These are phyloP conservation scores for Pythium vanterpoolii DNA, from an alignment of 352 stramenopile species.

Conservation along the genomic window DNA sequence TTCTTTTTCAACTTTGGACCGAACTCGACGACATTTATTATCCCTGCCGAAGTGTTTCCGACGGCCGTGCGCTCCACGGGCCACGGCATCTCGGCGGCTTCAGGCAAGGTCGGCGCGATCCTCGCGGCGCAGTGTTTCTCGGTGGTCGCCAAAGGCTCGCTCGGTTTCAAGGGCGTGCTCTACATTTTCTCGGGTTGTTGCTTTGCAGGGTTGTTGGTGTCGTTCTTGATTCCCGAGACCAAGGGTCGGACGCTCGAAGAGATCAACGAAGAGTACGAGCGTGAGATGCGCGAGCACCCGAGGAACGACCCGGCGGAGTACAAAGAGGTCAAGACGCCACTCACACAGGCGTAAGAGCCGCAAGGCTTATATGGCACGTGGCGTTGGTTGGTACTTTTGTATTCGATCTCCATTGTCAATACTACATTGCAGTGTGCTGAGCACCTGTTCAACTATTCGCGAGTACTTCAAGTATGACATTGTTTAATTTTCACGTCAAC, in stretches of 20 bases:
- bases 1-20: conserved; percentile 61
- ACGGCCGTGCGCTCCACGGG: conserved; percentile 77
- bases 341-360: background rate
- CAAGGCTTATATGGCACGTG: background rate
- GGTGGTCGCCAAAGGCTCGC: conserved; percentile 36
- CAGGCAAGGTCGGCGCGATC: conserved; percentile 47
- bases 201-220: conserved; percentile 44
- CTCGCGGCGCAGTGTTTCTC: conserved; percentile 45
- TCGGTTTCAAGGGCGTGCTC: conserved; percentile 37
- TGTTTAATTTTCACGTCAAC: too few relatives aligned
- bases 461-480: too few relatives aligned
- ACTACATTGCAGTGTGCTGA: too few relatives aligned
- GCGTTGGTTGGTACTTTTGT: background rate
- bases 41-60: conserved; percentile 80
- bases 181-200: conserved; percentile 31
- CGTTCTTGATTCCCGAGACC: conserved; percentile 51
- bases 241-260: conserved; percentile 52
- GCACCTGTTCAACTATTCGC: too few relatives aligned
- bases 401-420: too few relatives aligned
- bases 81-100: conserved; percentile 64
- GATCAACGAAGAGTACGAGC: conserved; percentile 24
- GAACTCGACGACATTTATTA: conserved; percentile 84
- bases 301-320: conserved; percentile 1
- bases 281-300: background rate
- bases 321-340: conserved; percentile 12